phyloP scores from a whole-genome alignment of 257 asterid species.

The Prunella vulgaris region DNA sequence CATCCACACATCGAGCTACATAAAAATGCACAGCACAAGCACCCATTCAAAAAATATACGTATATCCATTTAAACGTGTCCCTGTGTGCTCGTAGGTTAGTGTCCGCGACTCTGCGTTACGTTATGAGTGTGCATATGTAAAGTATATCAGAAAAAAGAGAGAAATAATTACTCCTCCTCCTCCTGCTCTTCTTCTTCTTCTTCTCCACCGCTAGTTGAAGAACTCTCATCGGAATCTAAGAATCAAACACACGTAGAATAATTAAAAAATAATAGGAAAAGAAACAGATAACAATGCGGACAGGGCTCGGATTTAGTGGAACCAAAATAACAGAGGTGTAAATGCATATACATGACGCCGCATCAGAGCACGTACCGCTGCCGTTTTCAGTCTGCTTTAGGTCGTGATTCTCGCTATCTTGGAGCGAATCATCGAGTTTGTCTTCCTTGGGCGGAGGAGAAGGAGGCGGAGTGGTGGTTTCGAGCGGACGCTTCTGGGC shows the following conservation, averaged over 20 bases:
- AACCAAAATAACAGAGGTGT: slow-evolving; percentile 31
- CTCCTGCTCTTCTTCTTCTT: too few species aligned
- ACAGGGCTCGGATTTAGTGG: slow-evolving; percentile 22
- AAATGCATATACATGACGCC: slow-evolving; percentile 12
- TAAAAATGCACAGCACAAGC: neutral
- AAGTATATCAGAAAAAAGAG: slow-evolving; percentile 19
- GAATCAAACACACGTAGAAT: slow-evolving; percentile 24
- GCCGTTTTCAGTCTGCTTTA: slow-evolving; percentile 34
- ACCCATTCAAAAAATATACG: slow-evolving; percentile 15
- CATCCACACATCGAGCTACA: slow-evolving; percentile 20
- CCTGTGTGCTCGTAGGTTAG: slow-evolving; percentile 20
- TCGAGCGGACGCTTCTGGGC: slow-evolving; percentile 60
- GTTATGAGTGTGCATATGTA: slow-evolving; percentile 14
- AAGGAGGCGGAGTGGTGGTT: slow-evolving; percentile 42
- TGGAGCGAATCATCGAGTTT: slow-evolving; percentile 43
- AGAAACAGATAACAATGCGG: neutral
- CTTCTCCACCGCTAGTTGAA: slow-evolving; percentile 50
- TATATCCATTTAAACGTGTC: slow-evolving; percentile 16
- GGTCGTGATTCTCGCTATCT: slow-evolving; percentile 42
- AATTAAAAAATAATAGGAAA: neutral
- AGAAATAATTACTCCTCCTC: slow-evolving; percentile 56
- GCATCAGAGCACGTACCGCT: slow-evolving; percentile 34
- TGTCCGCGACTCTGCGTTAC: slow-evolving; percentile 5
- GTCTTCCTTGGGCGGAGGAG: slow-evolving; percentile 42
- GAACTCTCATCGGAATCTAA: slow-evolving; percentile 67